Conservation (phyloP, 2,329 filamentous ascomycete genomes). For the Helotiales sp. region DNA sequence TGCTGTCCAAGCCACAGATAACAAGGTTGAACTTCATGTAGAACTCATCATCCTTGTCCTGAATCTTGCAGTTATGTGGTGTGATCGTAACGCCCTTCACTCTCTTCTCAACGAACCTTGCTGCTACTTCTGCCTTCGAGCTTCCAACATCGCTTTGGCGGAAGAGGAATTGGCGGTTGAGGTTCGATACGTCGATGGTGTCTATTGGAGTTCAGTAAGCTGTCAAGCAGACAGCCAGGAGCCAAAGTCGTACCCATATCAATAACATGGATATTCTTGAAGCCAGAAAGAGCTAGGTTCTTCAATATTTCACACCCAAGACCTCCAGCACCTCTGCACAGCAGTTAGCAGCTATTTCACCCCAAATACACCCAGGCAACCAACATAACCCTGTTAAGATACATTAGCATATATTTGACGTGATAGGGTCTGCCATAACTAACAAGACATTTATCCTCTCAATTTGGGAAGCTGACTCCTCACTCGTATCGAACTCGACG, state of each 20-base stretch:
- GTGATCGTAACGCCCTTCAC: constrained; percentile 93
- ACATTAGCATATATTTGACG: constrained; percentile 32
- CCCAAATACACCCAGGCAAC: constrained; percentile 24
- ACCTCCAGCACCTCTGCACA: constrained; percentile 82
- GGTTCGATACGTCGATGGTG: constrained; percentile 97
- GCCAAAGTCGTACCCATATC: constrained; percentile 78
- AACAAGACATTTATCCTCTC: constrained; percentile 78
- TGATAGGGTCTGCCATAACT: constrained; percentile 23
- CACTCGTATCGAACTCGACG: constrained; percentile 53
- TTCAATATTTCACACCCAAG: constrained; percentile 97
- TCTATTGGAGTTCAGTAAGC: constrained; percentile 56
- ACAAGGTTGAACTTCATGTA: constrained; percentile 97
- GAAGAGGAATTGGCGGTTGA: constrained; percentile 97
- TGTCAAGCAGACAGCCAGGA: not conserved
- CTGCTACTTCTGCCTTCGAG: constrained; percentile 91
- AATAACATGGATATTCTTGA: constrained; percentile 97
- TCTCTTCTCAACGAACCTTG: constrained; percentile 85
- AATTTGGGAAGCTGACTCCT: constrained; percentile 59
- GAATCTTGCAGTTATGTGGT: constrained; percentile 91
- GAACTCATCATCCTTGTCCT: constrained; percentile 94
- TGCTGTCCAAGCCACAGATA: constrained; percentile 93
- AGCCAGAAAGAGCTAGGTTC: constrained; percentile 91
- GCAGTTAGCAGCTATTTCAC: constrained; percentile 26
- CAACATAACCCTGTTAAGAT: constrained; percentile 40
- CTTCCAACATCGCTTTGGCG: constrained; percentile 89